Evolutionary conservation across 306 rosid genomes (phyloP).

Genomic region (Ormosia emarginata): DNA sequence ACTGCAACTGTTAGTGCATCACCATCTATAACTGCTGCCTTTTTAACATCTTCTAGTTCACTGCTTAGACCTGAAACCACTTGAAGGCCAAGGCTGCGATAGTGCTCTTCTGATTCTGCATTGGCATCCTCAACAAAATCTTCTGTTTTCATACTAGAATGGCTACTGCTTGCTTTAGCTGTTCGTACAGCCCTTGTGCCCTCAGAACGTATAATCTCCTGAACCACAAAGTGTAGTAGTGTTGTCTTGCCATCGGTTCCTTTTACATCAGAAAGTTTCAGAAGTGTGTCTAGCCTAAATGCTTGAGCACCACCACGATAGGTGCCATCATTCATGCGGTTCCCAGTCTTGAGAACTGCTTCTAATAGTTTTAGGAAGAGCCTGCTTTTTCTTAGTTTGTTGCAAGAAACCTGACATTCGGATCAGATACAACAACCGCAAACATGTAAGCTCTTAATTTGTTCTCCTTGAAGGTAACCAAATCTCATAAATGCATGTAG

Average conservation of each 20-base stretch:
- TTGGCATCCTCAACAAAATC: conserved; percentile 30
- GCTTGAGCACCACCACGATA: conserved; percentile 96
- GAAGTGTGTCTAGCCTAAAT: conserved; percentile 81
- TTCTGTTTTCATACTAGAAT: conserved; percentile 39
- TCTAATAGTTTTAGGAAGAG: conserved; percentile 83
- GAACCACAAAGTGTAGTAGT: conserved; percentile 82
- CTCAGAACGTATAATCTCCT: conserved; percentile 85
- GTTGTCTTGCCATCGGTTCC: conserved; percentile 91
- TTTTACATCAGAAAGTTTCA: conserved; percentile 86
- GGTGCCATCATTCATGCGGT: conserved; percentile 96
- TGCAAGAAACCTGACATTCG: conserved; percentile 70
- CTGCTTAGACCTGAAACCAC: conserved; percentile 61
- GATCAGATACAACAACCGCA: not conserved
- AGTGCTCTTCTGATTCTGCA: conserved; percentile 51
- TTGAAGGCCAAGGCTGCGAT: conserved; percentile 61
- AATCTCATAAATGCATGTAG: not conserved
- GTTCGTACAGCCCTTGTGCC: conserved; percentile 61
- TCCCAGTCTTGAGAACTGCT: conserved; percentile 96
- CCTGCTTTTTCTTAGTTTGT: conserved; percentile 68
- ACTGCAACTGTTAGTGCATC: conserved; percentile 45
- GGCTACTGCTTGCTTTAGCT: conserved; percentile 42
- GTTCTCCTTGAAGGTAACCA: not conserved
- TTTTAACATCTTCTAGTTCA: conserved; percentile 65
- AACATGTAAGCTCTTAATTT: not conserved
- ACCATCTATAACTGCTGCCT: conserved; percentile 70